Conservation (phyloP, 345 rosid species). For the Geranium brycei region DNA sequence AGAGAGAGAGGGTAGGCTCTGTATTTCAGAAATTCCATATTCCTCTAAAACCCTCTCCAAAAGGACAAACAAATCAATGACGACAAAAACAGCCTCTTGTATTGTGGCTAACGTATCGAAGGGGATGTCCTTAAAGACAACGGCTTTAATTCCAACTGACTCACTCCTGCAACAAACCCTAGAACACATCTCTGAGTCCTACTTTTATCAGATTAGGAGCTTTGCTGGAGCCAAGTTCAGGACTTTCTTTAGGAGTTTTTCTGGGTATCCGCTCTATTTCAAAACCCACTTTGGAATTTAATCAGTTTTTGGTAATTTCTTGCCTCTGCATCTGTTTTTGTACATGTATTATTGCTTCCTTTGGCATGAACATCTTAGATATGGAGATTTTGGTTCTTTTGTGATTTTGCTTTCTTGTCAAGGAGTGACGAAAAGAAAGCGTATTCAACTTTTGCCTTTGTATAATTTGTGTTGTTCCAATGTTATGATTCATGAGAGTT, state of each 20-base stretch:
- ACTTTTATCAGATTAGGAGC: slow-evolving; percentile 10
- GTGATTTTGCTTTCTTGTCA: no score
- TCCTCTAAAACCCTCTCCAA: slow-evolving; percentile 26
- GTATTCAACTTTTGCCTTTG: no score
- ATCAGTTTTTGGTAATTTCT: no score
- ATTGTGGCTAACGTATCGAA: slow-evolving; percentile 39
- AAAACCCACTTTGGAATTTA: slow-evolving; percentile 21
- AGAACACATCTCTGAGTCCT: slow-evolving; percentile 11
- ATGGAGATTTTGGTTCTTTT: no score
- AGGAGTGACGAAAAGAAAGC: no score
- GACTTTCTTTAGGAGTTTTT: slow-evolving; percentile 13
- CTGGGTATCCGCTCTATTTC: slow-evolving; percentile 13
- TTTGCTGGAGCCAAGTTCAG: slow-evolving; percentile 9
- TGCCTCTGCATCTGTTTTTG: no score
- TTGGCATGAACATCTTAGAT: slow-evolving; percentile 1
- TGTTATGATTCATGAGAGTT: no score
- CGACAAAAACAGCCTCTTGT: slow-evolving; percentile 48
- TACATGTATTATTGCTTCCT: slow-evolving; percentile 8
- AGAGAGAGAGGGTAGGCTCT: slow-evolving; percentile 12
- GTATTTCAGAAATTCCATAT: slow-evolving; percentile 56
- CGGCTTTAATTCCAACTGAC: slow-evolving; percentile 19
- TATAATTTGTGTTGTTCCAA: no score
- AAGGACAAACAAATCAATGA: slow-evolving; percentile 34
- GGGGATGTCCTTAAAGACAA: slow-evolving; percentile 21
- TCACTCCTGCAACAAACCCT: slow-evolving; percentile 26